These are phyloP conservation scores for Citrus sinensis DNA, from an alignment of 345 rosid genomes.

Conservation along the genomic window DNA sequence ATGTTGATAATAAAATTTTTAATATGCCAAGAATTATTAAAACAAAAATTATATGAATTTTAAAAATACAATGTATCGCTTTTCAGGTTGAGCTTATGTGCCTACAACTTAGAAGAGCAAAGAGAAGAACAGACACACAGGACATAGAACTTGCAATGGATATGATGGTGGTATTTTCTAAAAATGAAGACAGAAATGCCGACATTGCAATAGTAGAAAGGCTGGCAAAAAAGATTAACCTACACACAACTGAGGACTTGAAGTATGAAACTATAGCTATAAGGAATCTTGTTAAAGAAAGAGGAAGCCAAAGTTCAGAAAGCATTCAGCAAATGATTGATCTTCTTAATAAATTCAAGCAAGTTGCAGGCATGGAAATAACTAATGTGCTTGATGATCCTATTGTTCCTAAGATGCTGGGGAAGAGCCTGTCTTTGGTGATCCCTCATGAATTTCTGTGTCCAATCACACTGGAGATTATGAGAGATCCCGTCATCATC, in stretches of 20 bases:
- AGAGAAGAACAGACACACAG: constrained; percentile 67
- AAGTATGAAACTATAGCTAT: constrained; percentile 55
- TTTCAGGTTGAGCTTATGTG: constrained; percentile 50
- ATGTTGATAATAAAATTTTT: too few relatives aligned
- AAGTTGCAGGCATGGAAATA: constrained; percentile 51
- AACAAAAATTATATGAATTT: too few relatives aligned
- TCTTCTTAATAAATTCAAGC: constrained; percentile 66
- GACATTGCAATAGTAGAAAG: constrained; percentile 68
- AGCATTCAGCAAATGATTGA: constrained; percentile 47
- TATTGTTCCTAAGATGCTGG: constrained; percentile 23
- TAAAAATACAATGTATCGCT: background rate
- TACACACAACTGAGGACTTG: constrained; percentile 51
- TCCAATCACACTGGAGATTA: constrained; percentile 77
- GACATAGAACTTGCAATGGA: constrained; percentile 85
- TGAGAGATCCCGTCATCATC: constrained; percentile 76
- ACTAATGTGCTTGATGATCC: constrained; percentile 38
- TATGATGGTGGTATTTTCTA: constrained; percentile 65
- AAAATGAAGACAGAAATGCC: constrained; percentile 55
- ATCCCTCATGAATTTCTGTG: constrained; percentile 80
- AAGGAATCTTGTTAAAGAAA: constrained; percentile 43
- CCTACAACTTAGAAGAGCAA: constrained; percentile 50
- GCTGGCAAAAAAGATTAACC: constrained; percentile 69
- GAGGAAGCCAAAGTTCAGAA: constrained; percentile 34
- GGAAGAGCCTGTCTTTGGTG: constrained; percentile 41
- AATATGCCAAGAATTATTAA: too few relatives aligned